Conservation (phyloP, 305 asterid species). For the Rubia balearica region DNA sequence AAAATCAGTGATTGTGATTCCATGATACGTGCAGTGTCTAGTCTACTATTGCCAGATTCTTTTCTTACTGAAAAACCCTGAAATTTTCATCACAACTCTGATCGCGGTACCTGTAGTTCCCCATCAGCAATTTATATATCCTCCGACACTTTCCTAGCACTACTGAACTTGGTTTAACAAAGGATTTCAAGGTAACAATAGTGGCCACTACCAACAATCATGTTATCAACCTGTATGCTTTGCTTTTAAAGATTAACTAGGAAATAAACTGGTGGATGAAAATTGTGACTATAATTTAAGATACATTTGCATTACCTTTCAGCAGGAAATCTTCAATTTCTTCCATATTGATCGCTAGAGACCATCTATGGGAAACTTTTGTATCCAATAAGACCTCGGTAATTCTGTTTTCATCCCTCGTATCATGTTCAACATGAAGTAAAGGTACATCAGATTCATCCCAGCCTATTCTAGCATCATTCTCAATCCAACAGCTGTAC, state of each 20-base stretch:
- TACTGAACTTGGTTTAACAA: too few relatives aligned
- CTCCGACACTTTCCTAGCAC: too few relatives aligned
- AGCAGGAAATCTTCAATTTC: constrained; percentile 73
- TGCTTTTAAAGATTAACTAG: not conserved
- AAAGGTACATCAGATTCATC: constrained; percentile 56
- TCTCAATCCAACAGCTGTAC: constrained; percentile 71
- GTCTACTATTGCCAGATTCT: too few relatives aligned
- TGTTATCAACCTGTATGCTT: too few relatives aligned
- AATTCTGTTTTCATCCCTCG: constrained; percentile 41
- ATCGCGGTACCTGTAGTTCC: too few relatives aligned
- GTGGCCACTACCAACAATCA: too few relatives aligned
- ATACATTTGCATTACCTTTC: constrained; percentile 44
- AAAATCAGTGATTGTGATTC: too few relatives aligned
- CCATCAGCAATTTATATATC: too few relatives aligned
- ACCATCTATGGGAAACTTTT: constrained; percentile 72
- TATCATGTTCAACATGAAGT: constrained; percentile 50
- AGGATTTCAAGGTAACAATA: too few relatives aligned
- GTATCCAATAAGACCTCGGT: constrained; percentile 52
- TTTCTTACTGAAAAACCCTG: too few relatives aligned
- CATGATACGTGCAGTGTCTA: too few relatives aligned
- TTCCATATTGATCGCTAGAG: constrained; percentile 63
- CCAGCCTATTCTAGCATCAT: constrained; percentile 54
- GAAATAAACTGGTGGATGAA: not conserved
- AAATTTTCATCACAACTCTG: too few relatives aligned
- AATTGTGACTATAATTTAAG: not conserved